Evolutionary conservation across 345 rosid genomes (phyloP).

Genomic region (Populus davidiana): DNA sequence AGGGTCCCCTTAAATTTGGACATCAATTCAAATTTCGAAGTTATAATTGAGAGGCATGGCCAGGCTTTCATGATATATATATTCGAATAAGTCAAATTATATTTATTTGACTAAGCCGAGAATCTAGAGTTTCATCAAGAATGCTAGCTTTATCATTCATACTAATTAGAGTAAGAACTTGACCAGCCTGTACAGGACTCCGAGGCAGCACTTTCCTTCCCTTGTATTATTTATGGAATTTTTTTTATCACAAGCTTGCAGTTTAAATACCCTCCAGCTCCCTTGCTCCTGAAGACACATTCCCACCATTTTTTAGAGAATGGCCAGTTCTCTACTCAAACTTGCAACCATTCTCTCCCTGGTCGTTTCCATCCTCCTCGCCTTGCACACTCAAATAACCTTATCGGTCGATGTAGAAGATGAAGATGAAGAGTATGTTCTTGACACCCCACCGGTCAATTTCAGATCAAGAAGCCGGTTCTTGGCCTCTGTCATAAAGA

Average conservation of each 20-base stretch:
- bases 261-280: conserved; percentile 25
- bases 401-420: conserved; percentile 18
- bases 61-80: neutral
- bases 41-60: neutral
- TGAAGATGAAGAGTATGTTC: conserved; percentile 30
- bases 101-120: neutral
- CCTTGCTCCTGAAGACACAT: neutral
- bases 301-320: conserved; percentile 3
- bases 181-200: neutral
- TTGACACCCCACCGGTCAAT: conserved; percentile 26
- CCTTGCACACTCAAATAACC: conserved; percentile 6
- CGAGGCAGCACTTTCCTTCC: conserved; percentile 7
- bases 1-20: neutral
- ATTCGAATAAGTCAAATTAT: neutral
- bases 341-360: conserved; percentile 23
- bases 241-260: conserved; percentile 18
- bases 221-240: conserved; percentile 16
- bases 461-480: conserved; percentile 36
- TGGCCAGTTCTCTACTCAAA: conserved; percentile 19
- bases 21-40: neutral
- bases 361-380: conserved; percentile 1
- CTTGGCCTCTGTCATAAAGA: conserved; percentile 31
- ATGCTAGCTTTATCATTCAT: neutral
- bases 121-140: conserved; percentile 20
- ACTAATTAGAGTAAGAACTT: neutral